phyloP scores from a whole-genome alignment of 2,329 filamentous ascomycete genomes.

The Macrophomina pseudophaseolina region DNA sequence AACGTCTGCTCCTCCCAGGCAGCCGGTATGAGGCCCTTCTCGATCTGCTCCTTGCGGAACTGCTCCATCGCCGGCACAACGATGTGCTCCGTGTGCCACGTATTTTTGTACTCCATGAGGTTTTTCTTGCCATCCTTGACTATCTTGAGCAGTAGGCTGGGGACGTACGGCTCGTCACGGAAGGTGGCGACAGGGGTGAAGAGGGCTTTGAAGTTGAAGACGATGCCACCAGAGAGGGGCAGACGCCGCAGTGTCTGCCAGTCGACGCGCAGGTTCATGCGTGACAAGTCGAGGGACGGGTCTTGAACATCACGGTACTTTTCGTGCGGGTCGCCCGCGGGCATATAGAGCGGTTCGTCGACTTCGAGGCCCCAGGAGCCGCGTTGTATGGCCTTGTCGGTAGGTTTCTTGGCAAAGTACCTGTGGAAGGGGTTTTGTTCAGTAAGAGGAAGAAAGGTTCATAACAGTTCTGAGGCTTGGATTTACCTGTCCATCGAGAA shows the following conservation, averaged over 20 bases:
- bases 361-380: slow-evolving; percentile 85
- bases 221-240: slow-evolving; percentile 73
- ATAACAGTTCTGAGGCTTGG: too few species aligned
- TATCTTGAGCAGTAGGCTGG: slow-evolving; percentile 70
- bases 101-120: slow-evolving; percentile 81
- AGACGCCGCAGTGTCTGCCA: slow-evolving; percentile 86
- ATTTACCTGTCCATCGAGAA: slow-evolving; percentile 81
- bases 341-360: slow-evolving; percentile 75
- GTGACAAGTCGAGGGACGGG: slow-evolving; percentile 59
- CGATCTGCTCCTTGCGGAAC: slow-evolving; percentile 69
- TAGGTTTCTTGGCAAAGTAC: slow-evolving; percentile 80
- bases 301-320: slow-evolving; percentile 64
- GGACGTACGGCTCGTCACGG: slow-evolving; percentile 73
- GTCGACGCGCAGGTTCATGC: slow-evolving; percentile 76
- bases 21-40: slow-evolving; percentile 62
- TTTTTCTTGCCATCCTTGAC: slow-evolving; percentile 72
- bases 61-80: slow-evolving; percentile 67
- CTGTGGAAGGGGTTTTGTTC: slow-evolving; percentile 46
- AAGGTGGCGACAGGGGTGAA: slow-evolving; percentile 78
- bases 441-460: background rate
- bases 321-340: slow-evolving; percentile 69
- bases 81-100: slow-evolving; percentile 78
- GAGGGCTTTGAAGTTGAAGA: slow-evolving; percentile 88
- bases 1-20: slow-evolving; percentile 73
- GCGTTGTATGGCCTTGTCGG: slow-evolving; percentile 77